Conservation (phyloP, 176 grass and related monocot species). For the Eremochloa ophiuroides region DNA sequence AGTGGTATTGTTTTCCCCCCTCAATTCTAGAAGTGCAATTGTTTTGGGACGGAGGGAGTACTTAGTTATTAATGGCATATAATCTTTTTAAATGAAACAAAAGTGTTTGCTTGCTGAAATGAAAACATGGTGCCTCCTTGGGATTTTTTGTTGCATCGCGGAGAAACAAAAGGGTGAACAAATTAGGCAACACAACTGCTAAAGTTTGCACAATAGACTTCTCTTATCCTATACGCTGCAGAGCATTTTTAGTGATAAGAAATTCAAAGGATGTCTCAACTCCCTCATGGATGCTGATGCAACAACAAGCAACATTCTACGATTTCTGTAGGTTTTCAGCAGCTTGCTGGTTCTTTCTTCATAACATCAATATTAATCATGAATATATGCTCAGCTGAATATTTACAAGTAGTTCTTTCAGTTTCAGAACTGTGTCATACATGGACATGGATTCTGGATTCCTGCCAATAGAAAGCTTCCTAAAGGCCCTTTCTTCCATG, state of each 20-base stretch:
- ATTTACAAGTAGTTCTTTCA: slow-evolving; percentile 32
- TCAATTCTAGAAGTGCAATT: no score
- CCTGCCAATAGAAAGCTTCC: slow-evolving; percentile 59
- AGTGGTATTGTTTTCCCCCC: no score
- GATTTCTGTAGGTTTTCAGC: slow-evolving; percentile 71
- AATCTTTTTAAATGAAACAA: neutral
- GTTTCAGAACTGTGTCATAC: slow-evolving; percentile 74
- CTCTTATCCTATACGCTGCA: slow-evolving; percentile 39
- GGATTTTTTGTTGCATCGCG: no score
- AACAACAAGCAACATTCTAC: slow-evolving; percentile 62
- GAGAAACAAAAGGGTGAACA: neutral
- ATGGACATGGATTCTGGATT: slow-evolving; percentile 86
- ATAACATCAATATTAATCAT: slow-evolving; percentile 11
- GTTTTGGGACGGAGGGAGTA: no score
- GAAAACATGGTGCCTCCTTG: neutral
- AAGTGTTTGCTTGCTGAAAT: neutral
- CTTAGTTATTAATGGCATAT: neutral
- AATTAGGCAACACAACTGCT: neutral
- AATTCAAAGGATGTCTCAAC: slow-evolving; percentile 68
- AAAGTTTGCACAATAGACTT: neutral
- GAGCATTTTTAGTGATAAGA: slow-evolving; percentile 76
- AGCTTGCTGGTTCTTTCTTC: slow-evolving; percentile 11
- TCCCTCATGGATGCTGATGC: slow-evolving; percentile 58
- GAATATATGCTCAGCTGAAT: slow-evolving; percentile 9
- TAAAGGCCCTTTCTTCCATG: slow-evolving; percentile 53